Base-by-base conservation (phyloP, 2,329 filamentous ascomycete species). In the Neurospora sp. region DNA sequence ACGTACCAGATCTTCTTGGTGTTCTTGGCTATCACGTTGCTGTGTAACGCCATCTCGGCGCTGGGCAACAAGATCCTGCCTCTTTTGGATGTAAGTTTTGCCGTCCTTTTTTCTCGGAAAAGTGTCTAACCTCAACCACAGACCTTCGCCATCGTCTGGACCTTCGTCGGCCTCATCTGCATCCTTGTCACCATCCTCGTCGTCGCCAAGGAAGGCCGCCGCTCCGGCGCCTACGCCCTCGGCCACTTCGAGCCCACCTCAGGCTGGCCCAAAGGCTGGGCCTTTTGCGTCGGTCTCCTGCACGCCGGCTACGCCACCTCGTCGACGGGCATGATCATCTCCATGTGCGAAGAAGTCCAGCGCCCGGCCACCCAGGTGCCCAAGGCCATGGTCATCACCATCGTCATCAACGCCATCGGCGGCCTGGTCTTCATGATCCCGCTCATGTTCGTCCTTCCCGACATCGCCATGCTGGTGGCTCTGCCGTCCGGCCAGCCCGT, bases 281-380 rank as follows among this genome's bases (percentile, higher is more conserved):
- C 89, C 4, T 92, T 91, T 81, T 88, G 86, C 77, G 88, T 92
- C 71, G 90, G 90, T 77, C 83, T 92, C 37, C 82, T 92, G 23
- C 90, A 92, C 75, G 90, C 88, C 67, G 90, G 88, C 72, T 92
- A 92, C 76, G 89, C 89, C 66, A 92, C 90, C 15, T 92, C 90
- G 4, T 91, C 89, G 17, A 92, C 90, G 0, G 91, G 91, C 80
- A 93, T 93, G 91, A 90, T 93, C 71, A 90, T 92, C 77, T 90
- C 87, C 72, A 92, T 92, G 90, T 91, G 89, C 75, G 90, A 92
- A 79, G 90, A 92, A 78, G 89, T 91, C 12, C 83, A 85, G 76
- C 81, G 87, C 66, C 90, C 90, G 5, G 83, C 88, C 0, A 86
- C 83, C 2, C 90, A 92, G 78, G 89, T 92, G 8, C 89, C 90